Evolutionary conservation across 2,329 filamentous ascomycete genomes (phyloP), one percentile per base, ranked within the genome.

Genomic region (Exserohilum turcica): DNA sequence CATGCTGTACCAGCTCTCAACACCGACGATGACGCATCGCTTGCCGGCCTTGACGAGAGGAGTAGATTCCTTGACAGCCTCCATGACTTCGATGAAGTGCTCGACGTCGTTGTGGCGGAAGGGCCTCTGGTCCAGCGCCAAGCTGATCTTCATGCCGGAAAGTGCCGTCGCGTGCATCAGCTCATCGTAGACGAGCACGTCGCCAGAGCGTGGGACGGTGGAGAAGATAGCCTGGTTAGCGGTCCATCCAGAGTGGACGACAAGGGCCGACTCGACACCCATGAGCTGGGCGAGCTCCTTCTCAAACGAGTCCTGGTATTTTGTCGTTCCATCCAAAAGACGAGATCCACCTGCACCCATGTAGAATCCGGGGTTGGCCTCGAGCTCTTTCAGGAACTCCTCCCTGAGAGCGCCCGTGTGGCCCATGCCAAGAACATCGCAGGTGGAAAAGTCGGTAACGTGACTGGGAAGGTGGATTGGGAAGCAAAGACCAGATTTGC

Each of bases 141-240:
- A 79, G 6, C 83, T 85, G n/a, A 85, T 61, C 13, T 80, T 79
- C 85, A 92, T 89, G 0, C 90, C 90, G 63, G 91, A 88, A 50
- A 90, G 88, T 0, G 86, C 84, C 56, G 87, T 91, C 0, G 90
- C 90, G 62, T 93, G 90, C n/a, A 92, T 84, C 16, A 87, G 77
- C 66, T 87, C 87, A 65, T 0, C 90, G 61, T 92, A 90, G 13
- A 93, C 84, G 33, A 88, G 78, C 66, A 87, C 88, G 65, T 93
- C 90, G 60, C 90, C 87, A 0, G 50, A 52, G n/a, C 35, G 13
- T 4, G 61, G 54, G 3, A 79, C 49, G 15, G 71, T 72, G 1
- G 68, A 67, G 49, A 75, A 75, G 6, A 78, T 52, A 0, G 69
- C 74, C 0, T 69, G 60, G 53, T 79, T 79, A 0, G 77, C 77